Base-by-base conservation (phyloP, 192 early-diverging fungal genomes). In the Rhizophagus clarus region DNA sequence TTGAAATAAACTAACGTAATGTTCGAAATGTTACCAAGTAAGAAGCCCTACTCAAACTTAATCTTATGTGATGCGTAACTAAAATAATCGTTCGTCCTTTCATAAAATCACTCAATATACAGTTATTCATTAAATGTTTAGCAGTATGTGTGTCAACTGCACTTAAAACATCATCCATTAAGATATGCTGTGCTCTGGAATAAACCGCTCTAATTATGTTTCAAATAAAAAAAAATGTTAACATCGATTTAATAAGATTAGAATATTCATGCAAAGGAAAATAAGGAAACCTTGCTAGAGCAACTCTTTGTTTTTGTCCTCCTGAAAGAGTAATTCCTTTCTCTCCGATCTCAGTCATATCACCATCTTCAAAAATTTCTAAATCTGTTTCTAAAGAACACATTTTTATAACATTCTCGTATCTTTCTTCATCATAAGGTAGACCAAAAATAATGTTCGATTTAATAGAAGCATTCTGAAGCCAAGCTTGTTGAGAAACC, bases 121-220 rank as follows among this genome's bases (percentile, higher is more conserved):
- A 95, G 51, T 92, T 77, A 5, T 90, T 87, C 61, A 95, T 91
- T 42, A 99, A 86, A 76, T 95, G 95, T 60, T 90, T 90, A 40
- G 93, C 96, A 6, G 97, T 99, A 75, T 97, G 97, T 4, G 96
- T 93, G 81, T 99, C 98, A 0, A 98, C 97, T 32, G 98, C 97
- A 32, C 93, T 95, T 42, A 98, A 86, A 83, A 93, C 94, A 82
- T 97, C 97, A 83, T 98, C 97, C 72, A 96, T 84, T 3, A 96
- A 83, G 40, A 97, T 81, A 45, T 89, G 87, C 9, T 81, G 83
- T 29, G 92, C 88, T 32, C 82, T 64, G 22, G 88, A 90, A 85
- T 97, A 98, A 9, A 97, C 87, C 4, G 96, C 96, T 45, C 97
- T 89, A 29, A 49, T 4, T 17, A 5, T 37, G 40, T 40, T 40